Evolutionary conservation across 371 early-diverging fungal genomes (phyloP).

Genomic region (Gilbertella persicaria): DNA sequence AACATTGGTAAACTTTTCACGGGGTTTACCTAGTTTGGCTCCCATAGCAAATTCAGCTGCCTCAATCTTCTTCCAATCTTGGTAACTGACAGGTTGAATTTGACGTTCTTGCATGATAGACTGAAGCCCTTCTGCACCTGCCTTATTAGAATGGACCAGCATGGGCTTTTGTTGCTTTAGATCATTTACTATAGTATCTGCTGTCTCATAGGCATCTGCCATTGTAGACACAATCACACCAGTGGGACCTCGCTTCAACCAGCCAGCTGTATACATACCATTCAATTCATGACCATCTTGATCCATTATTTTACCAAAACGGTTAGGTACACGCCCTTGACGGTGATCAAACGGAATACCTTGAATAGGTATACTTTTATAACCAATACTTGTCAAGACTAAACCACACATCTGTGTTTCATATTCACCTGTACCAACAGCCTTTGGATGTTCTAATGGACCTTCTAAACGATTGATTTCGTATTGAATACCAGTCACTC

Average conservation of each 20-base stretch:
- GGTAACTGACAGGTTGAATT: conserved; percentile 60
- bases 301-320: conserved; percentile 72
- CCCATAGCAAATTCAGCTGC: conserved; percentile 74
- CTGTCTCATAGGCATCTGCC: conserved; percentile 92
- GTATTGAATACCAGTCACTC: conserved; percentile 56
- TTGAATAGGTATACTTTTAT: conserved; percentile 70
- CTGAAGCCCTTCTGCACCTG: conserved; percentile 32
- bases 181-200: conserved; percentile 72
- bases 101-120: conserved; percentile 26
- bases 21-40: conserved; percentile 65
- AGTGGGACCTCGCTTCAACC: conserved; percentile 93
- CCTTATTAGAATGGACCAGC: conserved; percentile 20
- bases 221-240: conserved; percentile 96
- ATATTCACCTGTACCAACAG: conserved; percentile 60
- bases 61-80: conserved; percentile 86
- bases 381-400: conserved; percentile 87
- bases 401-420: conserved; percentile 63
- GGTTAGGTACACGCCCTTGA: conserved; percentile 76
- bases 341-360: conserved; percentile 79
- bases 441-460: conserved; percentile 45
- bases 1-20: conserved; percentile 76
- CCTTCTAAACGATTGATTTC: conserved; percentile 74
- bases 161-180: conserved; percentile 35
- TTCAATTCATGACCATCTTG: conserved; percentile 44
- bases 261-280: conserved; percentile 87